A percentile compares a stretch with the other conserved stretches of the same genome.
Conservation (phyloP, 305 asterid species). For the Fraxinus greggii region DNA sequence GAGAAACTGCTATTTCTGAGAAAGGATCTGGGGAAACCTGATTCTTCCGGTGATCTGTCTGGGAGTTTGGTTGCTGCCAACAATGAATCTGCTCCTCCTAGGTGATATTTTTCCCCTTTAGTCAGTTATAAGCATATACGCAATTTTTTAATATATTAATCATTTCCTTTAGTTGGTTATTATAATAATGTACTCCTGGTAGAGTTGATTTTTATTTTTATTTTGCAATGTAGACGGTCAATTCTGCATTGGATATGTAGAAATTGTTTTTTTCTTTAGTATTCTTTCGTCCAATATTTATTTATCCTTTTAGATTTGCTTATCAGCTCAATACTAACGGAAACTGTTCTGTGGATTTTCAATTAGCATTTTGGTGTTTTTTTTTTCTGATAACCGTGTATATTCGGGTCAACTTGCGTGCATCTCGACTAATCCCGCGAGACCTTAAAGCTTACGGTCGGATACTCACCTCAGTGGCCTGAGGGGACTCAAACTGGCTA, state of each 20-base stretch:
- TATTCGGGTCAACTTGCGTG: no score
- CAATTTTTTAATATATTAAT: not conserved
- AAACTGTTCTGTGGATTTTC: not conserved
- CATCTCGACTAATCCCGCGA: no score
- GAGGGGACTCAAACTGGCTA: no score
- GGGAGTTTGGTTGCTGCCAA: slow-evolving; percentile 36
- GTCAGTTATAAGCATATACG: not conserved
- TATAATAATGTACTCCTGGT: not conserved
- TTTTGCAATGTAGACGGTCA: not conserved
- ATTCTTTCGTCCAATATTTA: not conserved
- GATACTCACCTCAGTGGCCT: no score
- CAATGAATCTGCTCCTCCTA: slow-evolving; percentile 53
- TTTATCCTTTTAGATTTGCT: not conserved
- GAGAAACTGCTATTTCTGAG: slow-evolving; percentile 35
- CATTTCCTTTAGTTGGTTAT: not conserved
- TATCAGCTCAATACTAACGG: not conserved
- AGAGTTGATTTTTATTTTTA: not conserved
- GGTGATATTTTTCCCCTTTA: slow-evolving; percentile 36
- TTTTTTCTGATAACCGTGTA: no score
- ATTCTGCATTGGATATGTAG: not conserved
- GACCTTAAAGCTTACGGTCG: no score
- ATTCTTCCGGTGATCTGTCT: slow-evolving; percentile 38
- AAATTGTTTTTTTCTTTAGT: not conserved
- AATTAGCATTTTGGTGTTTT: not conserved
- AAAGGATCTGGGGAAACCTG: slow-evolving; percentile 47